These are phyloP conservation scores for Paecilomyces formosus DNA, from an alignment of 2,329 filamentous ascomycete genomes.

Conservation along the genomic window DNA sequence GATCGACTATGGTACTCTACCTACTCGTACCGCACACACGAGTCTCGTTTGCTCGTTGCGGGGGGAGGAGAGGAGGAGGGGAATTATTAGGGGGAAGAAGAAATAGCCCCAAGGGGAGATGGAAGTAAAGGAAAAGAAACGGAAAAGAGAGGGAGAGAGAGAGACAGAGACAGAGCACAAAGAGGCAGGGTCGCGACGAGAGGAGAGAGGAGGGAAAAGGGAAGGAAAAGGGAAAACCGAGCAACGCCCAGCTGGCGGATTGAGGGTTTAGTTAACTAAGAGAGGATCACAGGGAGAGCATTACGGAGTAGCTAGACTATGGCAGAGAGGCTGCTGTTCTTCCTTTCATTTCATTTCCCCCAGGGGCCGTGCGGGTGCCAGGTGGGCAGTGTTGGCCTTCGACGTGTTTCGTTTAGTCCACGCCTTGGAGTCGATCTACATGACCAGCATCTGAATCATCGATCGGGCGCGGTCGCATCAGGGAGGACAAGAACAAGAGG, in stretches of 20 bases:
- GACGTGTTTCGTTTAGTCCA: neutral
- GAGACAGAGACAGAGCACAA: constrained; percentile 10
- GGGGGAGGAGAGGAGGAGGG: constrained; percentile 20
- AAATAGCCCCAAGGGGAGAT: constrained; percentile 17
- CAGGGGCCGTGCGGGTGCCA: constrained; percentile 7
- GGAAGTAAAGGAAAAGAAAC: constrained; percentile 18
- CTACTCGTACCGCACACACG: constrained; percentile 3
- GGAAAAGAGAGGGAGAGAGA: constrained; percentile 14
- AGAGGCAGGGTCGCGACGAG: too few relatives aligned
- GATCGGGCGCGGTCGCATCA: neutral
- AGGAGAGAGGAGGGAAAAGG: constrained; percentile 17
- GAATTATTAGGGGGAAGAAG: constrained; percentile 19
- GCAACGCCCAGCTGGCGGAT: constrained; percentile 8
- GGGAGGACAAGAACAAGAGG: neutral
- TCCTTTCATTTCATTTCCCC: constrained; percentile 4
- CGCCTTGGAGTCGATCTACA: neutral
- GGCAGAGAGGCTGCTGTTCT: constrained; percentile 7
- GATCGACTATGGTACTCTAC: constrained; percentile 22
- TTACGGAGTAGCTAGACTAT: too few relatives aligned
- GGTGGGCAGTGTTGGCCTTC: neutral
- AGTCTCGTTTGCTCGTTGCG: constrained; percentile 13
- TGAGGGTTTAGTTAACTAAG: constrained; percentile 6
- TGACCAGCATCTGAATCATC: neutral
- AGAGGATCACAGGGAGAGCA: too few relatives aligned
- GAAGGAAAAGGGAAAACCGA: constrained; percentile 20